A percentile compares a stretch with the other conserved stretches of the same genome.
These are phyloP conservation scores for Pseudofabraea citricarpa DNA, from an alignment of 2,329 filamentous ascomycete species.

Conservation along the genomic window DNA sequence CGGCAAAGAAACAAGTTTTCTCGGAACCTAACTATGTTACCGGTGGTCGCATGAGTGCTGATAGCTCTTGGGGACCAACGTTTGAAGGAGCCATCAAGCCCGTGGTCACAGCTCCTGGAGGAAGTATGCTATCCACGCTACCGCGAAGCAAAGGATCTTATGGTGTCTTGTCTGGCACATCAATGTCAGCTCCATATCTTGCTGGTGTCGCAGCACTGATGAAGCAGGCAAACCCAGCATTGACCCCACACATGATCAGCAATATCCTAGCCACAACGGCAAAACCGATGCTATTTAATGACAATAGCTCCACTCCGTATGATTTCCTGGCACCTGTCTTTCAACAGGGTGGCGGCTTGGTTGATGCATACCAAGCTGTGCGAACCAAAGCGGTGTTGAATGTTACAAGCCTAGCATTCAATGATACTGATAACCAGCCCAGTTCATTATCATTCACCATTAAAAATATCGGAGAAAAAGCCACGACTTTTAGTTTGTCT, in stretches of 20 bases:
- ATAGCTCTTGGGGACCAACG: neutral
- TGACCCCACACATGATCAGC: slow-evolving; percentile 21
- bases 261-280: slow-evolving; percentile 24
- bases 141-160: slow-evolving; percentile 14
- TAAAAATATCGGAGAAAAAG: neutral
- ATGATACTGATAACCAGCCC: neutral
- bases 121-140: slow-evolving; percentile 27
- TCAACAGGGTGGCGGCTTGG: neutral
- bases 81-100: neutral
- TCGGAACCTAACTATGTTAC: neutral
- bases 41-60: slow-evolving; percentile 1
- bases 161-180: slow-evolving; percentile 1
- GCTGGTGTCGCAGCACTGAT: slow-evolving; percentile 10
- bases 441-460: neutral
- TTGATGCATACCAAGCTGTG: neutral
- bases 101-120: slow-evolving; percentile 22
- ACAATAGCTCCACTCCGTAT: neutral
- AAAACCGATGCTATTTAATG: slow-evolving; percentile 3
- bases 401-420: neutral
- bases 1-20: neutral
- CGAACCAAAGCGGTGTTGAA: neutral
- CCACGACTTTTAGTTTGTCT: neutral
- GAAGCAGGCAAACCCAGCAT: slow-evolving; percentile 22
- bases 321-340: neutral
- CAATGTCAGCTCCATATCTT: slow-evolving; percentile 5